phyloP scores from a whole-genome alignment of 495 filamentous ascomycete genomes.

The Melanomma pulvis-pyrius region DNA sequence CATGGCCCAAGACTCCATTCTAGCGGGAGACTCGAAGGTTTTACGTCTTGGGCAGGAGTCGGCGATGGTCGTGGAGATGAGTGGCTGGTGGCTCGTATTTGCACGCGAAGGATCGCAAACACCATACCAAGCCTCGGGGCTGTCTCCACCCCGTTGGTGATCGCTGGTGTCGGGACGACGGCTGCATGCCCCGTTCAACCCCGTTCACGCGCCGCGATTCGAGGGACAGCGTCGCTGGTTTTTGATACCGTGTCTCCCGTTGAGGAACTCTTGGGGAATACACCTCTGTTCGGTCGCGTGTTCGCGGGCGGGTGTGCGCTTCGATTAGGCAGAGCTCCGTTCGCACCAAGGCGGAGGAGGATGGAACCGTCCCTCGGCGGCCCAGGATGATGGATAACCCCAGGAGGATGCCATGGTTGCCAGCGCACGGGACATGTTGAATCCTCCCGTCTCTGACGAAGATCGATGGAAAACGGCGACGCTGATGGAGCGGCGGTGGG shows the following conservation, averaged over 20 bases:
- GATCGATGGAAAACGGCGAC: neutral
- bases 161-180: neutral
- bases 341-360: neutral
- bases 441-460: neutral
- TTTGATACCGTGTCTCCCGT: neutral
- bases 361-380: neutral
- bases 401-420: neutral
- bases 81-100: conserved; percentile 24
- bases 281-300: neutral
- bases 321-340: neutral
- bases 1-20: neutral
- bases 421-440: neutral
- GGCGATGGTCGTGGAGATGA: conserved; percentile 14
- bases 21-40: neutral
- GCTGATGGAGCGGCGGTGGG: no score
- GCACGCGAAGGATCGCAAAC: neutral
- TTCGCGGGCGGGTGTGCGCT: neutral
- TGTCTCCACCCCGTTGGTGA: neutral
- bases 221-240: neutral
- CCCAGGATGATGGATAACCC: neutral
- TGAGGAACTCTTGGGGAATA: neutral
- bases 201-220: neutral
- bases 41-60: neutral
- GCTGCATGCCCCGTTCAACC: neutral
- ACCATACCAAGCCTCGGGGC: neutral